A percentile compares a stretch with the other conserved stretches of the same genome.
Evolutionary conservation across 108 stramenopile genomes (phyloP).

Genomic region (Pseudonitzschia multistriata): DNA sequence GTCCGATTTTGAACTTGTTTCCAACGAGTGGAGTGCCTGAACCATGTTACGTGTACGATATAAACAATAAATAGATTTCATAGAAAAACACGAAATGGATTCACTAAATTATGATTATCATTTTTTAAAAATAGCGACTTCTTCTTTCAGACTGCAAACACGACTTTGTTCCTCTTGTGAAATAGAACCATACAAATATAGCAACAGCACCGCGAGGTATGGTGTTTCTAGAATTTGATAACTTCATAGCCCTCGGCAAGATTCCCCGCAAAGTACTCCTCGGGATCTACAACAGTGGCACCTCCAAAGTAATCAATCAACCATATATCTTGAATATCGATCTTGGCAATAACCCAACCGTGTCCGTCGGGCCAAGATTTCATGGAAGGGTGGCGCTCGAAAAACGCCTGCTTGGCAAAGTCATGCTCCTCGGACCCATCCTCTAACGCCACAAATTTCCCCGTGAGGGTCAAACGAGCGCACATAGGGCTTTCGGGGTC

Average conservation of each 20-base stretch:
- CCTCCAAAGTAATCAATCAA: constrained; percentile 76
- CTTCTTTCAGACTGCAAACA: too few species aligned
- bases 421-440: constrained; percentile 34
- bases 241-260: not conserved
- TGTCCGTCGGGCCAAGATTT: constrained; percentile 54
- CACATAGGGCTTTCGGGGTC: constrained; percentile 71
- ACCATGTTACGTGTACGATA: not conserved
- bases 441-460: constrained; percentile 30
- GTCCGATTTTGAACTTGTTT: not conserved
- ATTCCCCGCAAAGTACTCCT: constrained; percentile 40
- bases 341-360: constrained; percentile 51
- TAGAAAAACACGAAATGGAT: not conserved
- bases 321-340: constrained; percentile 56
- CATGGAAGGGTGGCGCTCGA: constrained; percentile 56
- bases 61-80: not conserved
- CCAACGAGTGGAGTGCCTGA: not conserved
- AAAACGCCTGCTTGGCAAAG: constrained; percentile 36
- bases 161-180: too few species aligned
- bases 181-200: too few species aligned
- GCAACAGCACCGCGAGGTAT: not conserved
- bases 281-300: constrained; percentile 40
- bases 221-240: not conserved
- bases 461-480: constrained; percentile 56
- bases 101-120: too few species aligned
- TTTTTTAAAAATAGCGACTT: too few species aligned